These are phyloP conservation scores for Dryas drummondii DNA, from an alignment of 306 rosid genomes.

Conservation along the genomic window DNA sequence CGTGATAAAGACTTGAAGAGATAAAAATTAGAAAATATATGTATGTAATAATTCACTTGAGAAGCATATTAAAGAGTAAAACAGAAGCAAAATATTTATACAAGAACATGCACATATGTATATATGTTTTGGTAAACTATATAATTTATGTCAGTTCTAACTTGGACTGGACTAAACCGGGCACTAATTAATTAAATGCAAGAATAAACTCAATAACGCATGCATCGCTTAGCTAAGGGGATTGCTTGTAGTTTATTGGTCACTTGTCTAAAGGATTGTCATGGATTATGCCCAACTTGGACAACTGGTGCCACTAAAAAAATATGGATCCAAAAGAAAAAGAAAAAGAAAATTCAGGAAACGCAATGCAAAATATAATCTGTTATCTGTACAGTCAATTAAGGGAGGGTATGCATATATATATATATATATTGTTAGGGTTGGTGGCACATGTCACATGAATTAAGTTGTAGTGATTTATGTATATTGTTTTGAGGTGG, in stretches of 20 bases:
- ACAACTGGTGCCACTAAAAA: too few species aligned
- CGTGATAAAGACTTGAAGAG: neutral
- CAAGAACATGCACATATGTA: neutral
- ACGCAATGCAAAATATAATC: neutral
- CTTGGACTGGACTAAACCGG: conserved; percentile 6
- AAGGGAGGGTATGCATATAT: neutral
- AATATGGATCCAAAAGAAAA: neutral
- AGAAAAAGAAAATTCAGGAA: neutral
- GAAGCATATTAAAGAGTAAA: conserved; percentile 6
- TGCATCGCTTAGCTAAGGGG: neutral
- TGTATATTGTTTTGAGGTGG: conserved; percentile 18
- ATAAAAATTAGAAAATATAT: neutral
- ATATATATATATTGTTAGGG: neutral
- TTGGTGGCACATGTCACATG: conserved; percentile 5
- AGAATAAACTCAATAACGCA: neutral
- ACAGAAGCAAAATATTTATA: neutral
- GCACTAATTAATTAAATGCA: neutral
- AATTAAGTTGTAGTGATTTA: neutral
- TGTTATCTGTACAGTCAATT: neutral
- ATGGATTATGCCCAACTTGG: too few species aligned
- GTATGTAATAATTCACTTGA: neutral
- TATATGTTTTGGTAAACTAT: neutral
- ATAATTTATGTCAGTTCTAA: neutral
- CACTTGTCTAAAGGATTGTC: neutral
- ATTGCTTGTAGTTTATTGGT: neutral